Evolutionary conservation across 208 protist species (phyloP), one percentile per base, ranked within the genome.

Genomic region (Acanthamoeba royreba): DNA sequence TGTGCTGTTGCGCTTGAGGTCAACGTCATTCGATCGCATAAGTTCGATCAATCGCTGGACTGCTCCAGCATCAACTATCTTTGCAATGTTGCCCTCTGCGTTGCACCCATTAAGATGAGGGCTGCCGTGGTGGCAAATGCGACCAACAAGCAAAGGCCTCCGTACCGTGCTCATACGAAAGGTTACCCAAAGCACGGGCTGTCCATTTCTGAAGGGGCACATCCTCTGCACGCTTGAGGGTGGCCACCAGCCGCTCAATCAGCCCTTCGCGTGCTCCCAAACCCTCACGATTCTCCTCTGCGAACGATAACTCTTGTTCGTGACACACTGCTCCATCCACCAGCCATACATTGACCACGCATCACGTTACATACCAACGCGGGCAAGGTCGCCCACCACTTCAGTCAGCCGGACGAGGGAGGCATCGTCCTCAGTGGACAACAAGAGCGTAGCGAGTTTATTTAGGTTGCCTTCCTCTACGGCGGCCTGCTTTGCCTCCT

Each of bases 131-230:
- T 17, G 38, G 33, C 69, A 0, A 15, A 47, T 31, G 31, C 33
- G 0, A 2, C 0, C 8, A 35, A 2, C 0, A 47, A 3, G 4
- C 15, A 1, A 3, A 89, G n/a, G 61, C 11, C 52, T 25, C 52
- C 42, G 61, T 33, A 92, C 87, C 87, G 22, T 77, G 53, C 28
- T 92, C 87, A 40, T 92, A 92, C 28, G 87, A 79, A n/a, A 92
- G 87, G 46, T 92, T 92, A 40, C 87, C 87, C 15, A 92, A 43
- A 0, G 87, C 87, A 49, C 87, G 52, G 22, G 87, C 87, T n/a
- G 87, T 55, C 87, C 87, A 92, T 40, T 92, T 92, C 45, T 79
- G 52, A 3, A 92, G 87, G 9, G 38, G 11, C 19, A 79, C 45
- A 35, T 92, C 55, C 28, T 72, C 13, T 8, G 87, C 38, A 19